Conservation (phyloP, 2,329 filamentous ascomycete species). For the Hirsutella minnesotensis region DNA sequence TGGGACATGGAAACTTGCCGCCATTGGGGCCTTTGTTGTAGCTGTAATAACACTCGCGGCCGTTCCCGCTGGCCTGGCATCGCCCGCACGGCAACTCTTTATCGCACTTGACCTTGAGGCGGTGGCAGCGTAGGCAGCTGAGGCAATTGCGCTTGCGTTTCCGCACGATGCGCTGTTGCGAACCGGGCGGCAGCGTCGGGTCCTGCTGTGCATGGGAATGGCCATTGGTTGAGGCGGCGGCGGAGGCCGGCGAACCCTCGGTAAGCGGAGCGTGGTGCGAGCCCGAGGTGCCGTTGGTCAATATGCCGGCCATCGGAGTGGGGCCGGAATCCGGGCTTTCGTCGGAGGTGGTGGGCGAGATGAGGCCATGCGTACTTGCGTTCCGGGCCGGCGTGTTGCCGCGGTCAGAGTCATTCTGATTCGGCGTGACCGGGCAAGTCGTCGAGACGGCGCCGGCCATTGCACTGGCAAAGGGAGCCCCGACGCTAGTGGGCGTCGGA, state of each 20-base stretch:
- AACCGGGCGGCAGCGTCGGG: neutral
- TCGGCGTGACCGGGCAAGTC: slow-evolving; percentile 6
- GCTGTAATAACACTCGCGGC: slow-evolving; percentile 23
- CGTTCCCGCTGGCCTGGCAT: slow-evolving; percentile 21
- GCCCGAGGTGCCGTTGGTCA: neutral
- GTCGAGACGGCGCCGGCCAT: neutral
- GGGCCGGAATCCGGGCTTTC: slow-evolving; percentile 14
- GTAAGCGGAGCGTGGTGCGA: neutral
- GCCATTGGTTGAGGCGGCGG: neutral
- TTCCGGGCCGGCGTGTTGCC: slow-evolving; percentile 4
- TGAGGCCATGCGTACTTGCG: slow-evolving; percentile 11
- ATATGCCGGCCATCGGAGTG: neutral
- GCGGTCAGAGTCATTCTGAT: slow-evolving; percentile 5
- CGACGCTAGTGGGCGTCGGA: neutral
- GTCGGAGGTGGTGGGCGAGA: slow-evolving; percentile 16
- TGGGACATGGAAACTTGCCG: slow-evolving; percentile 21
- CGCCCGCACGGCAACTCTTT: slow-evolving; percentile 23
- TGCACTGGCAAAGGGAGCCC: neutral
- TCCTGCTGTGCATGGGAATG: neutral
- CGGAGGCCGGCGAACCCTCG: neutral
- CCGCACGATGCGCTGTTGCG: slow-evolving; percentile 14
- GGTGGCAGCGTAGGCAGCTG: slow-evolving; percentile 22
- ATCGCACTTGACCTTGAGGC: slow-evolving; percentile 26
- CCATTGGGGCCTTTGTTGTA: slow-evolving; percentile 24
- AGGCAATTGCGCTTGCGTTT: slow-evolving; percentile 24